Percentiles rank a stretch among this genome's conserved stretches.
Evolutionary conservation across 1,284 basidiomycete genomes (phyloP).

Genomic region (Rugiboletus extremiorientalis): DNA sequence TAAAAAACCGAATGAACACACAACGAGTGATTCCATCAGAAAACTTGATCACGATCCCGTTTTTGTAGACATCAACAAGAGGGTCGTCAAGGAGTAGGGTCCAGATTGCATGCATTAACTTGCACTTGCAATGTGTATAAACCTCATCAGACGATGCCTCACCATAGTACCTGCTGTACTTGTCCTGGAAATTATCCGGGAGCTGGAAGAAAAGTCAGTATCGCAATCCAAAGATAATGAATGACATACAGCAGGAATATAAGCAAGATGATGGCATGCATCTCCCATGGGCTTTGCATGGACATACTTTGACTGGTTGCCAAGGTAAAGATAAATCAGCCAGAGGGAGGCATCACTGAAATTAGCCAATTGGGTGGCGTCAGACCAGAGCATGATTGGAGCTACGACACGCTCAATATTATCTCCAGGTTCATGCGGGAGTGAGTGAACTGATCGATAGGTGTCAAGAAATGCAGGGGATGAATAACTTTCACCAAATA

Average conservation of each 20-base stretch:
- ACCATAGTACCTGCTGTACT: conserved; percentile 4
- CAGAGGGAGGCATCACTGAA: no score
- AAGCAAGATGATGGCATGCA: conserved; percentile 31
- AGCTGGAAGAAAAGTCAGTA: conserved; percentile 1
- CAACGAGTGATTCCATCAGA: conserved; percentile 16
- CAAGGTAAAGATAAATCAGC: no score
- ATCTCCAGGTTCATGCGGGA: no score
- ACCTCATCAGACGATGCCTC: background rate
- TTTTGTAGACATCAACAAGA: conserved; percentile 10
- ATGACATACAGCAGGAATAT: conserved; percentile 26
- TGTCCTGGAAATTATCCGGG: conserved; percentile 25
- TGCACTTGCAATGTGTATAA: conserved; percentile 26
- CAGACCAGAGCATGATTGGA: no score
- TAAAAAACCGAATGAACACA: conserved; percentile 24
- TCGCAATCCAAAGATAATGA: background rate
- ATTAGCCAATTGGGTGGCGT: no score
- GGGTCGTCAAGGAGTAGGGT: background rate
- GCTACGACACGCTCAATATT: no score
- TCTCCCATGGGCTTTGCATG: conserved; percentile 11
- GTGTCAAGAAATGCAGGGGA: no score
- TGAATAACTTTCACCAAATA: no score
- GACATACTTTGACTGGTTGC: conserved; percentile 13
- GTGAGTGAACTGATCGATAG: no score
- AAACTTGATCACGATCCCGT: conserved; percentile 28
- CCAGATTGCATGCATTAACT: no score